Evolutionary conservation across 176 grass and related monocot genomes (phyloP), one percentile per base, ranked within the genome.

Genomic region (Bothriochloa decipiens): DNA sequence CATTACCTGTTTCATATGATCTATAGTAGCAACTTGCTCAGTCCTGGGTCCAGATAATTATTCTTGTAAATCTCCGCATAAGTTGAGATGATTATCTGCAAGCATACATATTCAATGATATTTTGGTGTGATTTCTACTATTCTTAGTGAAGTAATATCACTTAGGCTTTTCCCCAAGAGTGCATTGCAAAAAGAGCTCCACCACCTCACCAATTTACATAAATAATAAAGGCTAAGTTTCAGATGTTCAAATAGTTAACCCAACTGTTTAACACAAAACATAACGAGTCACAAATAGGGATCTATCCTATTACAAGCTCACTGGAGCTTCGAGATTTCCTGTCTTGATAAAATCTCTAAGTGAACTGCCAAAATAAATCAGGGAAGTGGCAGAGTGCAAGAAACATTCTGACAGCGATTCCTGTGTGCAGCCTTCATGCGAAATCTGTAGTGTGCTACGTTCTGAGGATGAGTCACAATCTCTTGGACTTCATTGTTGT

Each of bases 1-100:
- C 32, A 23, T 82, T 90, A 96, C 96, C 89, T 96, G 96, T 83
- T 98, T 92, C 35, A 94, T 84, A 92, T 98, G 96, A 79, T 98
- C 93, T 57, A 99, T 84, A 20, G 96, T 99, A 84, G 91, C 96
- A 84, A 99, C 90, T 85, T 99, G 96, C 28, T 90, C 93, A 68
- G 91, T 99, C 82, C 93, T 92, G 45, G 96, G 78, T 96, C 93
- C 74, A 99, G 78, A 79, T 96, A 99, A 49, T 82, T 82, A 58
- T 80, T 91, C 82, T 84, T 91, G 71, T 89, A 91, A 86, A 99
- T 68, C 90, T 96, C 96, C 77, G 89, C 93, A 42, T 89, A 96
- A 73, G 86, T 66, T 72, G 96, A 65, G 77, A 99, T 89, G 62
- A 99, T 92, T 88, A 99, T 89, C 96, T 99, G 86, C 77, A 89